Evolutionary conservation across 2,329 filamentous ascomycete genomes (phyloP), one percentile per base, ranked within the genome.

Genomic region (Epicoccum sorghinum): DNA sequence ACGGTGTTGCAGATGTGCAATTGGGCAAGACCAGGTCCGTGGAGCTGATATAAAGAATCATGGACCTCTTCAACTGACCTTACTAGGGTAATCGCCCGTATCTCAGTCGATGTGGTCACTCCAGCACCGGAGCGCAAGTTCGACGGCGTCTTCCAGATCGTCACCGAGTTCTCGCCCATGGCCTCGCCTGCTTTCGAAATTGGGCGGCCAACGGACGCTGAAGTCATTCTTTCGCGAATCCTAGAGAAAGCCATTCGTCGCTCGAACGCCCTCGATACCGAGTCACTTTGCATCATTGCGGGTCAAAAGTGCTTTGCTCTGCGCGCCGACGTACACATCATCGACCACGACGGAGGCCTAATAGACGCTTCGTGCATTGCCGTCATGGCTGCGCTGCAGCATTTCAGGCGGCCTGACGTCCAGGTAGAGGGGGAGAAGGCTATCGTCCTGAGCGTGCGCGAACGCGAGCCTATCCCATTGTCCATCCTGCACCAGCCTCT

Each of bases 181-280:
- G 89, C 90, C 25, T 92, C 91, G 41, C 92, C 95, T 12, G 88
- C 90, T 30, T 96, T 96, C 77, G 93, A 97, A 75, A 85, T 89
- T 64, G 91, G 90, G 74, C 85, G 91, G 48, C 89, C 89, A 42
- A 93, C 89, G 59, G 90, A 96, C 66, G 84, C 89, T 51, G 95
- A 98, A 77, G 83, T 93, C 3, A 84, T 96, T 37, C 86, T 98
- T 25, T 92, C 93, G 8, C 88, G 93, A 30, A 84, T 95, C 37
- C 87, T 99, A 18, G 95, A 99, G 75, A 96, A 96, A 78, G 93
- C 95, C 7, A 86, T 98, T 57, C 92, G 95, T 37, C 88, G 95
- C 56, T 96, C 93, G 1, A 89, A 89, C 64, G 93, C 95, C 6
- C 85, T 99, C 36, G 93, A 98, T 74, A 96, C 93, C 30, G 95